Conservation (phyloP, 129 eudicot species). For the Cynara cardunculus region DNA sequence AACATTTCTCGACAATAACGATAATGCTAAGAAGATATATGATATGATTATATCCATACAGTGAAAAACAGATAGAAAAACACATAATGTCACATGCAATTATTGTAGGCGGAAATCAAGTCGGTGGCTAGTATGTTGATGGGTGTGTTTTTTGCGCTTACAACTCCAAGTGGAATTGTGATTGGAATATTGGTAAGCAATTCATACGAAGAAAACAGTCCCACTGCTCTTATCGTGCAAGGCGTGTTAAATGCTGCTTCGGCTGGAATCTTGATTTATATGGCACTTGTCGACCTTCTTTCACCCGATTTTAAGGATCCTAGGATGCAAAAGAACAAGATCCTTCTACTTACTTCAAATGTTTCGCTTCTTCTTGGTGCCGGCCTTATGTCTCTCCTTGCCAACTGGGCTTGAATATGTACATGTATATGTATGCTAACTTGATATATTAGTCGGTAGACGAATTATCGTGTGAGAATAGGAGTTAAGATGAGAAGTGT, state of each 20-base stretch:
- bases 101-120: constrained; percentile 44
- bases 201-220: constrained; percentile 28
- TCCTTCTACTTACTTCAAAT: constrained; percentile 31
- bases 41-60: not conserved
- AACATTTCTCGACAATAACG: no score
- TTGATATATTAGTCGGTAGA: no score
- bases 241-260: constrained; percentile 47
- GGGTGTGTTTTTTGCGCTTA: constrained; percentile 46
- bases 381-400: constrained; percentile 45
- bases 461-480: no score
- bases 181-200: constrained; percentile 43
- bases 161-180: constrained; percentile 51
- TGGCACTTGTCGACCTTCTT: constrained; percentile 59
- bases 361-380: constrained; percentile 44
- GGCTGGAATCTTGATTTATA: constrained; percentile 51
- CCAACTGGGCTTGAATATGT: constrained; percentile 40
- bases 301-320: constrained; percentile 50
- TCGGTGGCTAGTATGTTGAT: constrained; percentile 20
- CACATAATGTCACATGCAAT: not conserved
- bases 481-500: no score
- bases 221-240: constrained; percentile 41
- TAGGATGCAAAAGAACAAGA: constrained; percentile 37
- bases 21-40: not conserved
- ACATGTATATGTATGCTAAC: not conserved
- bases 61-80: not conserved